A percentile compares a stretch with the other conserved stretches of the same genome.
Conservation (phyloP, 1,284 basidiomycete genomes). For the Macrocystidia cucumis region DNA sequence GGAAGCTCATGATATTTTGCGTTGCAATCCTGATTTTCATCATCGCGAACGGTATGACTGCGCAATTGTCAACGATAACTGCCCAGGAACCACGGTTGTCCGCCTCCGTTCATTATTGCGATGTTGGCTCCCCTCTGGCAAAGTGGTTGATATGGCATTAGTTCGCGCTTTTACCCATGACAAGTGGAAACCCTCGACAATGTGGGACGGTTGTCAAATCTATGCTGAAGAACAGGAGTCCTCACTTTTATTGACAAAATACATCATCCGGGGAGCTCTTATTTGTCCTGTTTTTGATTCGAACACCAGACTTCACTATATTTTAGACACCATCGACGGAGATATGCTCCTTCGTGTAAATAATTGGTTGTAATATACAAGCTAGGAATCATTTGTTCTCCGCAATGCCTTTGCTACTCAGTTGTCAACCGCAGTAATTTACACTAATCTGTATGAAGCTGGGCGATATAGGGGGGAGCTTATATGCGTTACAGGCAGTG, state of each 20-base stretch:
- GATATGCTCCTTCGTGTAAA: constrained; percentile 15
- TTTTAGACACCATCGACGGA: constrained; percentile 11
- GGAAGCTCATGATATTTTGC: constrained; percentile 14
- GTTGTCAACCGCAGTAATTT: too few relatives aligned
- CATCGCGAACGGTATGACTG: constrained; percentile 12
- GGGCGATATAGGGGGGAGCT: too few relatives aligned
- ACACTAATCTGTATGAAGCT: too few relatives aligned
- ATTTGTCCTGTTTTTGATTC: constrained; percentile 11
- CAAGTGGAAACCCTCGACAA: constrained; percentile 16
- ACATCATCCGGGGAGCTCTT: constrained; percentile 11
- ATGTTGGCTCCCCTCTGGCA: constrained; percentile 13
- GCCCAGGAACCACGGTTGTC: constrained; percentile 11
- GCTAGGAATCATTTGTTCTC: neutral
- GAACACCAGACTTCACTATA: constrained; percentile 4
- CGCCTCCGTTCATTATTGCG: constrained; percentile 9
- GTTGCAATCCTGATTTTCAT: constrained; percentile 17
- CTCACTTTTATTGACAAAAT: constrained; percentile 11
- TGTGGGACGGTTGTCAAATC: constrained; percentile 15
- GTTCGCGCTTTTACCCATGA: constrained; percentile 11
- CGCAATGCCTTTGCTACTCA: neutral
- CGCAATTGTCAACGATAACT: constrained; percentile 14
- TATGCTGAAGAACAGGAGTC: constrained; percentile 7
- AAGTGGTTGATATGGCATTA: constrained; percentile 13
- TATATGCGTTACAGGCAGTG: neutral
- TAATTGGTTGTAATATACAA: constrained; percentile 1